Evolutionary conservation across 2,329 filamentous ascomycete species (phyloP), one percentile per base, ranked within the genome.

Genomic region (Sclerotinia sclerotiorum): DNA sequence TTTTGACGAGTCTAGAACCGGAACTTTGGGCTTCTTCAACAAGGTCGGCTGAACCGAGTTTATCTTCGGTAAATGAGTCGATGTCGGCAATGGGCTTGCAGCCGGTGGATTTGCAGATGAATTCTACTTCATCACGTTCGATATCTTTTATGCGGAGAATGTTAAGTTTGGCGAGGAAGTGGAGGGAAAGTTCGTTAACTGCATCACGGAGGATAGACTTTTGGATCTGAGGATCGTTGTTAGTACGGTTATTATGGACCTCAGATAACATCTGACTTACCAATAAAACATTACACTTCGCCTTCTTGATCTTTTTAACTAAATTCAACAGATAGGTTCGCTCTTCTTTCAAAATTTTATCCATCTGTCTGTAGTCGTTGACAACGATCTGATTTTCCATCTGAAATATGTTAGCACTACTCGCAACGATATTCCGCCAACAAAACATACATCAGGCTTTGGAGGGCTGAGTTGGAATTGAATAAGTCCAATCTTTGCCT

Each of bases 291-390:
- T 99, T 99, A 84, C 95, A 99, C 85, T 98, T 99, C 74, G 95
- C 94, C 86, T 98, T 99, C 84, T 98, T 97, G 81, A 99, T 99
- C 87, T 98, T 99, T 88, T 99, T 98, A 79, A 96, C 94, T 88
- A 99, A 92, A 84, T 98, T 98, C 69, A 99, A 87, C 72, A 99
- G 88, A 82, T 99, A 99, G 75, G 95, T 92, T 74, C 95, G 92
- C 84, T 99, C 95, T 83, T 99, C 95, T 83, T 99, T 99, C 75
- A 99, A 87, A 74, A 99, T 99, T 87, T 98, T 99, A 85, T 99
- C 95, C 95, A 99, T 99, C 80, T 99, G 95, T 78, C 95, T 88
- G 86, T 99, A 99, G 84, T 99, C 95, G 81, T 99, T 99, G 77
- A 99, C 95, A 44, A 97, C 90, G 73, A 99, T 98, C 78, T 96